Evolutionary conservation across 2,329 filamentous ascomycete genomes (phyloP).

Genomic region (Pseudocercospora crystallina): DNA sequence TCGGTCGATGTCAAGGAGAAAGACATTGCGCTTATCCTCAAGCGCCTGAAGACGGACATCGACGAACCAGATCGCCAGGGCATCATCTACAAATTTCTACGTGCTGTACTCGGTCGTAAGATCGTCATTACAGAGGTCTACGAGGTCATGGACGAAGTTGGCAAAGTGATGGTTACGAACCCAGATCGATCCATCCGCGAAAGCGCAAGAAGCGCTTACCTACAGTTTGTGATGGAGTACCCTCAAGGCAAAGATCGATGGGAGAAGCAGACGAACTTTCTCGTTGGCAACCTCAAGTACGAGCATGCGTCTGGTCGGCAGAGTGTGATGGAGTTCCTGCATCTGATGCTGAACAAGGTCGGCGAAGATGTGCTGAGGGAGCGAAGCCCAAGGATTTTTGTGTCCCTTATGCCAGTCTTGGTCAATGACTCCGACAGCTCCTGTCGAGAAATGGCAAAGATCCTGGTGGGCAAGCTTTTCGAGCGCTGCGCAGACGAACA

Average conservation of each 20-base stretch:
- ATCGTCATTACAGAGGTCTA: constrained; percentile 86
- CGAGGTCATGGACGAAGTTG: constrained; percentile 84
- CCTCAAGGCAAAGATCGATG: constrained; percentile 88
- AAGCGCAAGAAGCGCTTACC: constrained; percentile 82
- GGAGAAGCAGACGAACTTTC: constrained; percentile 83
- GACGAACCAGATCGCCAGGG: constrained; percentile 91
- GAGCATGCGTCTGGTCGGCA: constrained; percentile 83
- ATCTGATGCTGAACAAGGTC: constrained; percentile 82
- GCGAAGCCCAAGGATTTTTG: constrained; percentile 76
- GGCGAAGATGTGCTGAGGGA: constrained; percentile 80
- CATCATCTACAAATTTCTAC: constrained; percentile 90
- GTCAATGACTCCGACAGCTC: constrained; percentile 85
- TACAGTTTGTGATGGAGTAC: constrained; percentile 92
- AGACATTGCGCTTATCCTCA: constrained; percentile 78
- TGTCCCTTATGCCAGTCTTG: constrained; percentile 80
- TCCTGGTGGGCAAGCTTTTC: constrained; percentile 79
- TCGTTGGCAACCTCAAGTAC: constrained; percentile 89
- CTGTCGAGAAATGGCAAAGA: constrained; percentile 78
- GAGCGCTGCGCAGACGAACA: constrained; percentile 72
- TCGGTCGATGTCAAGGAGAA: constrained; percentile 75
- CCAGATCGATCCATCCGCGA: constrained; percentile 86
- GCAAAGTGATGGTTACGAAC: constrained; percentile 92
- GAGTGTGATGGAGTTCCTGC: constrained; percentile 88
- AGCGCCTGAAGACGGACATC: constrained; percentile 80
- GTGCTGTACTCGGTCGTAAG: constrained; percentile 80